Evolutionary conservation across 495 filamentous ascomycete genomes (phyloP).

Genomic region (Daldinia loculata): DNA sequence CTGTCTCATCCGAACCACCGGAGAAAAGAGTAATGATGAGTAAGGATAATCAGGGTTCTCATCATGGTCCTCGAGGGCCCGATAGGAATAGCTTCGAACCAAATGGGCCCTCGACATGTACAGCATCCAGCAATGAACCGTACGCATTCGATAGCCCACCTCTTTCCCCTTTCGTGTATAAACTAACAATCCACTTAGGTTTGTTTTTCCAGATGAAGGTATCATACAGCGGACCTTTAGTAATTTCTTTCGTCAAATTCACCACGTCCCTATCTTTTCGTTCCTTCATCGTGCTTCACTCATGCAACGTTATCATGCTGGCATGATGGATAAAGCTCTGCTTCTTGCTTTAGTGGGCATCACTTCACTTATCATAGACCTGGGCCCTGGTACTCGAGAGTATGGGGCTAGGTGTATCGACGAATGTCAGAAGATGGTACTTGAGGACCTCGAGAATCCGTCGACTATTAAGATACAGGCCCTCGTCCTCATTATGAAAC

Average conservation of each 20-base stretch:
- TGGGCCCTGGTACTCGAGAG: conserved; percentile 53
- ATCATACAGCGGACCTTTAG: conserved; percentile 56
- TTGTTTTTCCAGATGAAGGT: conserved; percentile 50
- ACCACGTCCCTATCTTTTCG: conserved; percentile 60
- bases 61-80: conserved; percentile 34
- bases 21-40: conserved; percentile 46
- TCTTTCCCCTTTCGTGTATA: conserved; percentile 5
- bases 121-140: conserved; percentile 36
- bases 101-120: conserved; percentile 19
- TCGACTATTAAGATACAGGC: conserved; percentile 59
- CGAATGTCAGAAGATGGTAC: conserved; percentile 54
- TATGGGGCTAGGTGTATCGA: conserved; percentile 59
- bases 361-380: conserved; percentile 55
- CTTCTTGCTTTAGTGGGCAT: conserved; percentile 60
- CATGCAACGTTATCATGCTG: conserved; percentile 61
- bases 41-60: conserved; percentile 43
- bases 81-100: conserved; percentile 33
- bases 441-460: conserved; percentile 56
- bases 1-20: conserved; percentile 46
- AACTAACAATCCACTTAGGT: conserved; percentile 40
- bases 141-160: conserved; percentile 25
- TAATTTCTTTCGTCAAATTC: conserved; percentile 59
- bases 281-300: conserved; percentile 61
- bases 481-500: conserved; percentile 58
- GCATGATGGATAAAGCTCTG: conserved; percentile 56